phyloP scores from a whole-genome alignment of 192 early-diverging fungal species.

The Diversispora epigaea region DNA sequence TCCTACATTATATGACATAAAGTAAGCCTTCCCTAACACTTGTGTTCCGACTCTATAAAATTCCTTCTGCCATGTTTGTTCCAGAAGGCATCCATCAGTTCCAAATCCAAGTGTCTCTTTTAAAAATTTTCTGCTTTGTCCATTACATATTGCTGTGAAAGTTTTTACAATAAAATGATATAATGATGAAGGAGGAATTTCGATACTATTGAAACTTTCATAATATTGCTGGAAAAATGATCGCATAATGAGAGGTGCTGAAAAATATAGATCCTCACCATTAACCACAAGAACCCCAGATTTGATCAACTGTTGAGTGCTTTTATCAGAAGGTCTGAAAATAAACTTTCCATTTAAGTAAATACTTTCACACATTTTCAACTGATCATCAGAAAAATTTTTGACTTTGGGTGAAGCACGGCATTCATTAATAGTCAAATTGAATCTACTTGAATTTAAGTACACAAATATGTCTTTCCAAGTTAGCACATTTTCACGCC shows the following conservation, averaged over 20 bases:
- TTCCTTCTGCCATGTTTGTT: constrained; percentile 24
- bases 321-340: neutral
- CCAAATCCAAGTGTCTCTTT: constrained; percentile 1
- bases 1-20: constrained; percentile 33
- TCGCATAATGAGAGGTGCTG: too few species aligned
- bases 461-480: constrained; percentile 10
- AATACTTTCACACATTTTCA: neutral
- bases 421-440: constrained; percentile 3
- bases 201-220: too few species aligned
- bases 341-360: neutral
- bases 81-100: neutral
- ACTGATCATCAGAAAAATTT: neutral
- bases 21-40: neutral
- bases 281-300: constrained; percentile 12
- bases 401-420: neutral
- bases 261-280: neutral
- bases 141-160: too few species aligned
- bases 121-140: neutral
- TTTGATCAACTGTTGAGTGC: neutral
- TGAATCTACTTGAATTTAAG: constrained; percentile 1
- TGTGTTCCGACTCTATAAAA: constrained; percentile 12
- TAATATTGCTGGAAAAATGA: too few species aligned
- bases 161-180: too few species aligned
- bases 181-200: too few species aligned
- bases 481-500: neutral